Percentiles rank a stretch among this genome's conserved stretches.
Conservation (phyloP, 768 basidiomycete genomes). For the Chalciporus pseudorubinellus region DNA sequence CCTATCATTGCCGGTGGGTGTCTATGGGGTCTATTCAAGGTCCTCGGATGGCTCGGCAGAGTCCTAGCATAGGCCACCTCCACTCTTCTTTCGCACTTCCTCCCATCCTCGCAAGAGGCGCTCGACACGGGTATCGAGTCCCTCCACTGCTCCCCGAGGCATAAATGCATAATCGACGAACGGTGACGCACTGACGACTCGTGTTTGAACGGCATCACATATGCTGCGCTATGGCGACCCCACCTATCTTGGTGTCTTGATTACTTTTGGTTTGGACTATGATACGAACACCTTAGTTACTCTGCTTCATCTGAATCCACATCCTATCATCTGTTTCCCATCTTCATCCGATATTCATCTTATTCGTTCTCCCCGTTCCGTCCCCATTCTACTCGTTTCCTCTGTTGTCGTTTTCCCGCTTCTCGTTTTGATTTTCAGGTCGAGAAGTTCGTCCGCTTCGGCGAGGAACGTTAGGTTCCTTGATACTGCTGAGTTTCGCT, state of each 20-base stretch:
- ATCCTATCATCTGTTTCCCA: neutral
- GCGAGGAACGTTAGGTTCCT: neutral
- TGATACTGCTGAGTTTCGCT: neutral
- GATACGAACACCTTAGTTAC: neutral
- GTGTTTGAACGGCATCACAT: neutral
- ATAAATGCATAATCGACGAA: neutral
- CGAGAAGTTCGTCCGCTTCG: neutral
- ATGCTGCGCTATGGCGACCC: neutral
- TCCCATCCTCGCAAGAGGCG: neutral
- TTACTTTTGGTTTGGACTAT: neutral
- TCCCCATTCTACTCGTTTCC: neutral
- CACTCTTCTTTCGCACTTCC: neutral
- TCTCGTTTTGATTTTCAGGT: neutral
- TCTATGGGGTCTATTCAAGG: slow-evolving; percentile 54
- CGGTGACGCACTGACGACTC: neutral
- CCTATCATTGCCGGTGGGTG: slow-evolving; percentile 83
- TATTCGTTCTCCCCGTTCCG: no score
- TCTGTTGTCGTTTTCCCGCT: neutral
- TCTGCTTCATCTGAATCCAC: neutral
- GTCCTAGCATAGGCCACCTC: slow-evolving; percentile 13
- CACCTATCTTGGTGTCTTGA: neutral
- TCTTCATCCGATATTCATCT: neutral
- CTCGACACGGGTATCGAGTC: neutral
- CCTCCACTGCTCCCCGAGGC: neutral
- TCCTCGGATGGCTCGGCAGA: slow-evolving; percentile 35